These are phyloP conservation scores for Hippophae tibetana DNA, from an alignment of 306 rosid genomes.

Conservation along the genomic window DNA sequence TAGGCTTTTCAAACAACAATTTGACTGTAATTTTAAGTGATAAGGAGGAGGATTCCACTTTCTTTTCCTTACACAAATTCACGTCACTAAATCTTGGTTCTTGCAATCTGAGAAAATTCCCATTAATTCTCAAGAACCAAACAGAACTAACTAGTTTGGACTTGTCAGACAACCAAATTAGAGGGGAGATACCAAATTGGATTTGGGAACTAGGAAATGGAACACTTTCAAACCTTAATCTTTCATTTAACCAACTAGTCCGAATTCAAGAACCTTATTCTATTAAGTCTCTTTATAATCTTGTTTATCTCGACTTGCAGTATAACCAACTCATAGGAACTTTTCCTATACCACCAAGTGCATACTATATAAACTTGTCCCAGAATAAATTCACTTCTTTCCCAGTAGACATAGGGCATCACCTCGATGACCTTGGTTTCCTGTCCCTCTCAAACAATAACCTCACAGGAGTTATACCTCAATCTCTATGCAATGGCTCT, in stretches of 20 bases:
- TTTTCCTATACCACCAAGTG: constrained; percentile 1
- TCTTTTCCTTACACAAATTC: constrained; percentile 4
- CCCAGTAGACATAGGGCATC: background rate
- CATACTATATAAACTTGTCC: constrained; percentile 16
- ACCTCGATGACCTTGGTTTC: fast-evolving
- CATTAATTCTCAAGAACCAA: constrained; percentile 20
- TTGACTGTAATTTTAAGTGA: constrained; percentile 10
- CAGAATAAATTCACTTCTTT: constrained; percentile 17
- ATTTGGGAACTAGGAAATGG: constrained; percentile 16
- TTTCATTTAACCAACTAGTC: constrained; percentile 27
- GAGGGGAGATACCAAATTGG: constrained; percentile 31
- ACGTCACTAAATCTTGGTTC: constrained; percentile 16
- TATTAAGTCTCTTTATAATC: background rate
- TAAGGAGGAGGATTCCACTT: background rate
- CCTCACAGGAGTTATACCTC: constrained; percentile 10
- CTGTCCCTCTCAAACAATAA: constrained; percentile 26
- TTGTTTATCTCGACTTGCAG: constrained; percentile 17
- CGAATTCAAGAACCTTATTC: constrained; percentile 5
- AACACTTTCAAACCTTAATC: constrained; percentile 13
- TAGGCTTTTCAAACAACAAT: constrained; percentile 33
- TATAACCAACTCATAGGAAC: constrained; percentile 13
- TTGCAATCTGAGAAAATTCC: constrained; percentile 20
- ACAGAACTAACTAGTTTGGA: constrained; percentile 14
- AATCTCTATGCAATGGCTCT: constrained; percentile 17
- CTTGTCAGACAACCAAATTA: constrained; percentile 31